Conservation (phyloP, 768 basidiomycete genomes). For the Porphyrellus cyaneotinctus region DNA sequence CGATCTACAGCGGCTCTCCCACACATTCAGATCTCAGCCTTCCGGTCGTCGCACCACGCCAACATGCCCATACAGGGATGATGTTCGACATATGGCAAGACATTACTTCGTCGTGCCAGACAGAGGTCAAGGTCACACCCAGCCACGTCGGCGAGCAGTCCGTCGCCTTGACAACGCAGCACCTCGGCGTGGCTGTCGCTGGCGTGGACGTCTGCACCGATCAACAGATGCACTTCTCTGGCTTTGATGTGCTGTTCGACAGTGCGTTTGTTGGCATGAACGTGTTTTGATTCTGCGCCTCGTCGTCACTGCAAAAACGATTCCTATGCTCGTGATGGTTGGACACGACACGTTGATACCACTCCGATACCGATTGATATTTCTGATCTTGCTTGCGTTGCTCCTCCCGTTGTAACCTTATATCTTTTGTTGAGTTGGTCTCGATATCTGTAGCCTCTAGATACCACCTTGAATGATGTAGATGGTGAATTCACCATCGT, state of each 20-base stretch:
- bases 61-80: slow-evolving; percentile 4
- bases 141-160: background rate
- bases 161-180: slow-evolving; percentile 1
- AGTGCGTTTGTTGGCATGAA: slow-evolving; percentile 8
- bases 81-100: slow-evolving; percentile 24
- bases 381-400: no score
- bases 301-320: background rate
- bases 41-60: slow-evolving; percentile 28
- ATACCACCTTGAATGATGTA: no score
- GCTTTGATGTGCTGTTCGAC: slow-evolving; percentile 18
- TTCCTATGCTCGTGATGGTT: background rate
- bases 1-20: slow-evolving; percentile 43
- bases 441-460: no score
- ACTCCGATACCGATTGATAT: background rate
- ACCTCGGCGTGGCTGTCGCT: background rate
- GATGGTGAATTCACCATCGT: no score
- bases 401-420: no score
- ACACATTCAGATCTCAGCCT: slow-evolving; percentile 29
- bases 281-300: slow-evolving; percentile 2
- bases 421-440: no score
- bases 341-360: background rate
- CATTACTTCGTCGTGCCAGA: background rate
- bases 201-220: slow-evolving; percentile 2
- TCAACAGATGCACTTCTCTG: background rate
- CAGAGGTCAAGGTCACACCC: background rate